Base-by-base conservation (phyloP, 192 early-diverging fungal species). In the Entomortierella beljakovae region DNA sequence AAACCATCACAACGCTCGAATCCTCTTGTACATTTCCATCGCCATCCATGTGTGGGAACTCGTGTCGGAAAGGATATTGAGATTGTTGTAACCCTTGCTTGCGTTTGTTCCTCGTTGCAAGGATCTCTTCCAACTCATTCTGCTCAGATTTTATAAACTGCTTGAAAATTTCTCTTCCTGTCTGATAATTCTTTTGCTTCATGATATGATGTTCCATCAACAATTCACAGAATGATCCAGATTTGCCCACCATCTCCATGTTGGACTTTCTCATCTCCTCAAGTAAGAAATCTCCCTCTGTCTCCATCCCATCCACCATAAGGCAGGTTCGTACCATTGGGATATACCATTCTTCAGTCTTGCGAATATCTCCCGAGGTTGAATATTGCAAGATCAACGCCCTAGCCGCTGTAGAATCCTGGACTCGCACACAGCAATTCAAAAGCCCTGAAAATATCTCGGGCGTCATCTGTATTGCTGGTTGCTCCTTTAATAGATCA, bases 311-410 rank as follows among this genome's bases (percentile, higher is more conserved):
- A 3, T 69, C 59, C 1, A 70, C 32, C 67, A 64, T 59, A 7
- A 79, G 62, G 65, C 75, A 79, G 2, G 67, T 33, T 26, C 67
- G 42, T 6, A 79, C 75, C 75, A 79, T 79, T 1, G 75, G 75
- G 8, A 58, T 29, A 52, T 70, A 79, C 75, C 75, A 79, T 34
- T 79, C 67, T 25, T 54, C 56, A 16, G 61, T 70, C 62, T 70
- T 79, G 34, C 61, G 67, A 26, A 79, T 70, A 22, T 65, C 68
- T 9, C 73, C 73, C 0, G 70, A 72, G 0, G 49, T 23, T 1
- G 75, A 65, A 33, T 50, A 79, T 57, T 79, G 75, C 4, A 33
- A 31, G 28, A 79, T 79, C 40, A 79, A 26, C 20, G 40, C 58
- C 11, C 75, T 25, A 1, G 75, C 75, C 6, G 75, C 32, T 29